Base-by-base conservation (phyloP, 768 basidiomycete genomes). In the Russula earlei region DNA sequence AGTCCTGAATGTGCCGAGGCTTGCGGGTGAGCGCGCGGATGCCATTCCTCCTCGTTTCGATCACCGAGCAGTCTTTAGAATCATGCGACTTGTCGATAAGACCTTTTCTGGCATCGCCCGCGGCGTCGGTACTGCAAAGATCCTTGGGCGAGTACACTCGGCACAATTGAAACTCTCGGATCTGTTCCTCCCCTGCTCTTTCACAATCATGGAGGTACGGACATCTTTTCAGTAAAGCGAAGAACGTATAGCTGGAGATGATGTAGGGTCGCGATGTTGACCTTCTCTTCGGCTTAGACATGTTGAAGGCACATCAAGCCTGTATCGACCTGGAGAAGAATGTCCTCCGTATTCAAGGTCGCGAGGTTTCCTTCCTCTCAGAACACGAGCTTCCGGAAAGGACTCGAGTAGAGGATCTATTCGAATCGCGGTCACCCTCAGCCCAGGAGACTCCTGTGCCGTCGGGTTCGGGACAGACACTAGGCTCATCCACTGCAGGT, bases 221-320 rank as follows among this genome's bases (percentile, higher is more conserved):
- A 53, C n/a, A 5, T 36, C 29, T 24, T 20, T 38, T 22, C 15
- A 45, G 22, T 19, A 42, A 43, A 7, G 58, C 34, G 29, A 36
- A 20, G 31, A 6, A 19, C 36, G 52, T 8, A 17, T 47, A n/a
- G 36, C 52, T 25, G 40, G 52, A 38, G 19, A 24, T 47, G 29
- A 22, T 15, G 20, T 55, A 92, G 88, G 93, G 93, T 36, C 81
- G 84, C 31, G 84, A 88, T 55, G 92, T 98, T 44, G 95, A 98
- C 66, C 82, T 99, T n/a, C 75, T 99, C 3, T 85, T 99, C 40
- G 96, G 96, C 7, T 78, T 99, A n/a, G 96, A 99, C 76, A 98
- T 98, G 96, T 81, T 98, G 58, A 97, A 92, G 70, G 89, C 93
- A 0, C 90, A 97, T 68, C 93, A 96, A 67, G 95, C 93, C 5